phyloP scores from a whole-genome alignment of 208 protist genomes.

The Angomonas deanei region DNA sequence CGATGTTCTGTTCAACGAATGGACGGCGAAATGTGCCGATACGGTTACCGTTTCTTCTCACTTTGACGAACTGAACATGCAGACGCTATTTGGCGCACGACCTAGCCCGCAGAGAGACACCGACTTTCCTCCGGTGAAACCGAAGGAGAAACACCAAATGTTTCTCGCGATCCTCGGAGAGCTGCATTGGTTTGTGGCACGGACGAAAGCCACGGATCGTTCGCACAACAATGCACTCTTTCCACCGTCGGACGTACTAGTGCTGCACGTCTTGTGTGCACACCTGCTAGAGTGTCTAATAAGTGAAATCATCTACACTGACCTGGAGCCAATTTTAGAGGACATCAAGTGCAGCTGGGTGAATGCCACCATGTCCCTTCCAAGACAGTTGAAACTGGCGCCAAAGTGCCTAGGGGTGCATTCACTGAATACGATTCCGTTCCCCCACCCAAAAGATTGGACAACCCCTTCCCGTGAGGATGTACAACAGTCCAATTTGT shows the following conservation, averaged over 20 bases:
- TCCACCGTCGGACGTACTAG: constrained; percentile 83
- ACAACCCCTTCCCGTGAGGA: background rate
- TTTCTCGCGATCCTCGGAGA: constrained; percentile 70
- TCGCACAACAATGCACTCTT: constrained; percentile 90
- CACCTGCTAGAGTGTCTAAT: constrained; percentile 76
- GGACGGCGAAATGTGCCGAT: constrained; percentile 7
- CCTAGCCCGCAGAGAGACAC: background rate
- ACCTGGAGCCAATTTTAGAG: constrained; percentile 41
- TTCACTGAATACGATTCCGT: background rate
- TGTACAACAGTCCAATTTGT: background rate
- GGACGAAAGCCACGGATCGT: constrained; percentile 77
- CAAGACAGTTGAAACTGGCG: constrained; percentile 48
- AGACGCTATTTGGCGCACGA: constrained; percentile 18
- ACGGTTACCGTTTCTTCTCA: constrained; percentile 27
- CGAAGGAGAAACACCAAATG: constrained; percentile 46
- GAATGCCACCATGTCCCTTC: constrained; percentile 78
- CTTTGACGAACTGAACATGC: constrained; percentile 51
- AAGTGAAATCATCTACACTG: constrained; percentile 57
- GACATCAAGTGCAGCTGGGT: constrained; percentile 60
- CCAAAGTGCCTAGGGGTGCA: constrained; percentile 41
- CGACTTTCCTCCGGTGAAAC: background rate
- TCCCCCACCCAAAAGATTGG: background rate
- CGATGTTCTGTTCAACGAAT: constrained; percentile 25
- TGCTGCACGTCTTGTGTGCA: constrained; percentile 71
- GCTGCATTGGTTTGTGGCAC: constrained; percentile 80